Conservation (phyloP, 2,329 filamentous ascomycete genomes). For the Colletotrichum ledebouriae region DNA sequence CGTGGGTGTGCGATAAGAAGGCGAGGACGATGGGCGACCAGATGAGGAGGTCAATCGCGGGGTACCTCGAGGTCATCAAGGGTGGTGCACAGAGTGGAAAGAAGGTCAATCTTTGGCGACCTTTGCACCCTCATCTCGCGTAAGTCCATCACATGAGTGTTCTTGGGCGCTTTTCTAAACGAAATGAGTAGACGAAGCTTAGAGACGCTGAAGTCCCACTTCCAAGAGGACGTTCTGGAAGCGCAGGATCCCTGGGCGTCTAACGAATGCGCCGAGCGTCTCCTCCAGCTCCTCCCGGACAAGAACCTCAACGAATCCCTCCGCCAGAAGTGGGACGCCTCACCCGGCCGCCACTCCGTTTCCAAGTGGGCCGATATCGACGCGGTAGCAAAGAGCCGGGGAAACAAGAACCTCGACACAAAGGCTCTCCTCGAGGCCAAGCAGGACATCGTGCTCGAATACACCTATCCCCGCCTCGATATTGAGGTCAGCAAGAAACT, state of each 20-base stretch:
- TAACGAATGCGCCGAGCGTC: slow-evolving; percentile 77
- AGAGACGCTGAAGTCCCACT: slow-evolving; percentile 85
- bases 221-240: slow-evolving; percentile 83
- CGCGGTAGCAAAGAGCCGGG: slow-evolving; percentile 81
- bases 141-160: slow-evolving; percentile 54
- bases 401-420: slow-evolving; percentile 78
- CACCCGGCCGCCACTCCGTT: slow-evolving; percentile 80
- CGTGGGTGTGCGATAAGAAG: slow-evolving; percentile 95
- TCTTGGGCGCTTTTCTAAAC: slow-evolving; percentile 43
- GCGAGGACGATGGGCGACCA: slow-evolving; percentile 88
- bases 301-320: slow-evolving; percentile 81
- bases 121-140: slow-evolving; percentile 90
- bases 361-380: slow-evolving; percentile 98
- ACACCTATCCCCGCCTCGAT: slow-evolving; percentile 97
- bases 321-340: slow-evolving; percentile 90
- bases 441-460: slow-evolving; percentile 95
- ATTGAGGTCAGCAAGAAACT: slow-evolving; percentile 98
- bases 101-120: slow-evolving; percentile 85
- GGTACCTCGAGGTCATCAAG: slow-evolving; percentile 90
- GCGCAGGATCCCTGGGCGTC: slow-evolving; percentile 88
- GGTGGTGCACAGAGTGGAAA: slow-evolving; percentile 90
- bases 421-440: slow-evolving; percentile 87
- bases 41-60: slow-evolving; percentile 85
- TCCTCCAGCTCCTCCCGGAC: slow-evolving; percentile 89
- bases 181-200: slow-evolving; percentile 76